Conservation (phyloP, 257 asterid genomes). For the Solanum arcanum region DNA sequence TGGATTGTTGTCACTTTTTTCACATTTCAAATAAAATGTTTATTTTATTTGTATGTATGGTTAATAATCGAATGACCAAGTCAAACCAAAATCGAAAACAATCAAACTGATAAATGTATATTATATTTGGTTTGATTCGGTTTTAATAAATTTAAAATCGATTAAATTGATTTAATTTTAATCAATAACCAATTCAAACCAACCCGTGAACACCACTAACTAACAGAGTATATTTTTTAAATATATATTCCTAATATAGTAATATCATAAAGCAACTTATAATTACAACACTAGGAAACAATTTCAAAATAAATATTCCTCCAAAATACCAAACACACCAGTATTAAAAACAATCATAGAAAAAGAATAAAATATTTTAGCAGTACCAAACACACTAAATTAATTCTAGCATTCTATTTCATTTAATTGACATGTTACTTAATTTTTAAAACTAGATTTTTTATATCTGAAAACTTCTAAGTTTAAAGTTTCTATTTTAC, state of each 20-base stretch:
- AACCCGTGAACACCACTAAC: no score
- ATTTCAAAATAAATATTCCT: not conserved
- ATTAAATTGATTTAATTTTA: no score
- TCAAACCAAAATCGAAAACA: no score
- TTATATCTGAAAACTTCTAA: not conserved
- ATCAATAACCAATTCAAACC: no score
- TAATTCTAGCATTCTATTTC: not conserved
- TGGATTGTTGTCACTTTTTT: no score
- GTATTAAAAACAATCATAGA: not conserved
- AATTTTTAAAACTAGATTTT: not conserved
- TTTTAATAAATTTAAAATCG: no score
- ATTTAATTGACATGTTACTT: not conserved
- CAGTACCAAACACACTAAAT: not conserved
- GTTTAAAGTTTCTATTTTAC: not conserved
- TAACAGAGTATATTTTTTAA: no score
- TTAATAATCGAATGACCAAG: no score
- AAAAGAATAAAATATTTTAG: not conserved
- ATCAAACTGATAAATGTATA: rapidly evolving
- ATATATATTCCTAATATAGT: no score
- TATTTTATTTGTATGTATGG: no score
- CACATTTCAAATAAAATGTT: no score
- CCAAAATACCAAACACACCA: not conserved
- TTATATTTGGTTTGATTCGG: no score
- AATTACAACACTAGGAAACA: not conserved
- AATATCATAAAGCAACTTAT: not conserved